These are phyloP conservation scores for Mycena latifolia DNA, from an alignment of 768 basidiomycete species.

Conservation along the genomic window DNA sequence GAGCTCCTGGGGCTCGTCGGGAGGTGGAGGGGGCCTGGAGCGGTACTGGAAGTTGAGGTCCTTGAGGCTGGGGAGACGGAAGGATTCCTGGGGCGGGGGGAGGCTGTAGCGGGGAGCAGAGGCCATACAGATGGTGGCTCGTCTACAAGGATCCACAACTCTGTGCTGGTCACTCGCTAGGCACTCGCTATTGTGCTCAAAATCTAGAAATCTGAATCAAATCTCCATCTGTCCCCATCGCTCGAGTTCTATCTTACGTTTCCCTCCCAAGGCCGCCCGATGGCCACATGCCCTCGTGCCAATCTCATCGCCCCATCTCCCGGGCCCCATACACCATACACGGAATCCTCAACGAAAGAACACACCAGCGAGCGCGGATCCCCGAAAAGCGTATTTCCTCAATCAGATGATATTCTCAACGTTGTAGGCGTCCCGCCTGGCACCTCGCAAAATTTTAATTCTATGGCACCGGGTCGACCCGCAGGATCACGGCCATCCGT, in stretches of 20 bases:
- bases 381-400: constrained; percentile 24
- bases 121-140: constrained; percentile 25
- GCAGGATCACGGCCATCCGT: no score
- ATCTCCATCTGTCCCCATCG: no score
- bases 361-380: background rate
- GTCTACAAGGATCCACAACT: background rate
- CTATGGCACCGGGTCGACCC: no score
- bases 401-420: no score
- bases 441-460: no score
- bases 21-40: constrained; percentile 44
- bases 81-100: constrained; percentile 55
- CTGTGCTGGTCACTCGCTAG: no score
- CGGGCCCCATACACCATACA: no score
- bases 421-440: no score
- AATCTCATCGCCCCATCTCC: no score
- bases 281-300: background rate
- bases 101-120: constrained; percentile 40
- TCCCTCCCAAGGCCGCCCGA: background rate
- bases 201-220: constrained; percentile 15
- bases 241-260: no score
- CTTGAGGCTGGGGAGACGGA: constrained; percentile 79
- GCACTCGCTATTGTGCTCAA: constrained; percentile 23
- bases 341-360: no score
- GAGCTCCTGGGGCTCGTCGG: constrained; percentile 47
- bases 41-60: constrained; percentile 74